Percentiles rank a stretch among this genome's conserved stretches.
Conservation (phyloP, 2,329 filamentous ascomycete species). For the Colletotrichum aenigma region DNA sequence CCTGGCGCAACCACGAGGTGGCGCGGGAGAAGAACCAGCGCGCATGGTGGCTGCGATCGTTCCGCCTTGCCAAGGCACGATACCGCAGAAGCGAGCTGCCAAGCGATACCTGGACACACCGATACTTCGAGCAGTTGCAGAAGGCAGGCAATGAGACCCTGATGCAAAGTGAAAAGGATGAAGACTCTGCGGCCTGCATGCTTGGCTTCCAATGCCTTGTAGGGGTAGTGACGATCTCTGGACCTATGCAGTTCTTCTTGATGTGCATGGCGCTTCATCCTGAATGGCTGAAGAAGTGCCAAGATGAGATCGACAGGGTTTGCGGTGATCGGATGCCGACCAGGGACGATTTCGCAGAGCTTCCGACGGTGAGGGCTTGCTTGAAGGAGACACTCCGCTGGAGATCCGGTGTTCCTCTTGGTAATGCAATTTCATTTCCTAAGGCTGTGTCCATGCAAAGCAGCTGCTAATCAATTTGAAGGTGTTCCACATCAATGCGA, state of each 20-base stretch:
- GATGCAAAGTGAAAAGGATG: conserved; percentile 45
- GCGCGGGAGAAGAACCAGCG: conserved; percentile 46
- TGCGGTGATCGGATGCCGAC: conserved; percentile 58
- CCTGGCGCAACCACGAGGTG: conserved; percentile 52
- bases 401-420: conserved; percentile 59
- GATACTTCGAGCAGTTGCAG: conserved; percentile 50
- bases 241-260: conserved; percentile 54
- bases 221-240: conserved; percentile 53
- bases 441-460: too few relatives aligned
- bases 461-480: conserved; percentile 16
- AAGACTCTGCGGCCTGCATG: conserved; percentile 54
- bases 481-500: conserved; percentile 56
- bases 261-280: conserved; percentile 59
- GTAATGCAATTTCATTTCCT: conserved; percentile 27
- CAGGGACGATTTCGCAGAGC: conserved; percentile 50
- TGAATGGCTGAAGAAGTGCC: conserved; percentile 55
- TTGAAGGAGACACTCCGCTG: conserved; percentile 64
- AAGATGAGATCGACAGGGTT: conserved; percentile 62
- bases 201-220: conserved; percentile 56
- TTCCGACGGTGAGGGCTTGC: conserved; percentile 59
- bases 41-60: conserved; percentile 49
- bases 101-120: conserved; percentile 49
- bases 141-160: conserved; percentile 42
- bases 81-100: conserved; percentile 45
- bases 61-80: conserved; percentile 43